Percentiles rank a stretch among this genome's conserved stretches.
phyloP scores from a whole-genome alignment of 371 early-diverging fungal genomes.

The Gilbertella persicaria region DNA sequence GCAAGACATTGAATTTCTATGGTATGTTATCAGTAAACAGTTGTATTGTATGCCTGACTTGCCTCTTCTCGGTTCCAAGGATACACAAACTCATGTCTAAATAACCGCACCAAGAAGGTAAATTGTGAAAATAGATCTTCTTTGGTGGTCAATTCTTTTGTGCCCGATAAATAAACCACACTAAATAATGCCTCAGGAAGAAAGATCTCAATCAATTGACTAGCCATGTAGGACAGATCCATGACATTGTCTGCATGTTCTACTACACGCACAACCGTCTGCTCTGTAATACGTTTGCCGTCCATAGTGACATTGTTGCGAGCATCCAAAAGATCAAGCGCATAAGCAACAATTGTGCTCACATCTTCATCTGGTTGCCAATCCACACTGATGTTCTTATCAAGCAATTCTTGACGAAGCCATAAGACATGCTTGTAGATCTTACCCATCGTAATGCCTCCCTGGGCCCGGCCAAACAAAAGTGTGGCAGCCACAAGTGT shows the following conservation, averaged over 20 bases:
- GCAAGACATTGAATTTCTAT: slow-evolving; percentile 41
- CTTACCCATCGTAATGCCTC: slow-evolving; percentile 41
- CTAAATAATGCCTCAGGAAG: slow-evolving; percentile 47
- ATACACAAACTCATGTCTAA: slow-evolving; percentile 51
- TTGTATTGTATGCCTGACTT: too few species aligned
- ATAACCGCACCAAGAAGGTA: slow-evolving; percentile 43
- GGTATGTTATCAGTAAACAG: too few species aligned
- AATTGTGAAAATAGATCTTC: slow-evolving; percentile 39
- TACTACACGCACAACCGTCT: slow-evolving; percentile 40
- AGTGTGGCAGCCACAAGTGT: slow-evolving; percentile 47
- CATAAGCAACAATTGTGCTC: slow-evolving; percentile 36
- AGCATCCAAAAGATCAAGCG: slow-evolving; percentile 40
- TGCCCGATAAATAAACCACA: slow-evolving; percentile 40
- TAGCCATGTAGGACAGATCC: slow-evolving; percentile 52
- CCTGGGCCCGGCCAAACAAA: slow-evolving; percentile 37
- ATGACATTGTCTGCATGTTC: slow-evolving; percentile 57
- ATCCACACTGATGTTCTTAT: slow-evolving; percentile 35
- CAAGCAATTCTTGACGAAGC: slow-evolving; percentile 33
- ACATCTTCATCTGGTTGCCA: slow-evolving; percentile 55
- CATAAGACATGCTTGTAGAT: slow-evolving; percentile 42
- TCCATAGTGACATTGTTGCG: slow-evolving; percentile 43
- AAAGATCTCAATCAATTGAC: slow-evolving; percentile 44
- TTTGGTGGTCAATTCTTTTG: slow-evolving; percentile 10
- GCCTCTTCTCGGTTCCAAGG: slow-evolving; percentile 48
- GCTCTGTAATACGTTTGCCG: slow-evolving; percentile 41